phyloP scores from a whole-genome alignment of 1,139 yeast genomes.

The Suhomyces choctaworum region DNA sequence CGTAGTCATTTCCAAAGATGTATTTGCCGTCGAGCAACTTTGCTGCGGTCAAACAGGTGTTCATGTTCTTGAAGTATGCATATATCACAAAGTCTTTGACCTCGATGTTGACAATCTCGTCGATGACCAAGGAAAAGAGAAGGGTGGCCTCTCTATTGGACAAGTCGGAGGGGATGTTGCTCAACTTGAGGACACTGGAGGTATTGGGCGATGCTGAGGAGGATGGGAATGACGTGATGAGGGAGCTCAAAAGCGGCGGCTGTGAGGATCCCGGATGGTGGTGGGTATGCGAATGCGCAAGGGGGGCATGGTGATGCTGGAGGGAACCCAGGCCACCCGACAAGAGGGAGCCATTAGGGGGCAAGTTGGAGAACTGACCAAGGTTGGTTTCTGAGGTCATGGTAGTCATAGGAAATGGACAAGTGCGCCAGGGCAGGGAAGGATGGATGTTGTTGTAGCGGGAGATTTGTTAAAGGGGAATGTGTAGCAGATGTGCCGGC shows the following conservation, averaged over 20 bases:
- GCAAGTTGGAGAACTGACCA: constrained; percentile 19
- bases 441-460: too few species aligned
- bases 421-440: too few species aligned
- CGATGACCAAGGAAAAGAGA: constrained; percentile 77
- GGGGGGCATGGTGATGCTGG: constrained; percentile 11
- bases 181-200: constrained; percentile 37
- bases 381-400: constrained; percentile 24
- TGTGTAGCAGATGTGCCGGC: too few species aligned
- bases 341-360: constrained; percentile 12
- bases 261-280: constrained; percentile 10
- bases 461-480: too few species aligned
- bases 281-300: constrained; percentile 10
- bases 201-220: constrained; percentile 12
- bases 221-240: constrained; percentile 11
- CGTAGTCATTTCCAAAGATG: constrained; percentile 61
- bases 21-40: constrained; percentile 63
- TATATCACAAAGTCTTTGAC: constrained; percentile 49
- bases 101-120: constrained; percentile 62
- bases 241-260: constrained; percentile 13
- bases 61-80: constrained; percentile 65
- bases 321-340: constrained; percentile 5
- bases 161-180: constrained; percentile 72
- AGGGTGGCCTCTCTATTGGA: constrained; percentile 74
- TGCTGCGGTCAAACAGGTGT: constrained; percentile 72
- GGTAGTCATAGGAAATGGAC: constrained; percentile 15